Evolutionary conservation across 768 basidiomycete genomes (phyloP).

Genomic region (Pleurotus salmoneostramineus): DNA sequence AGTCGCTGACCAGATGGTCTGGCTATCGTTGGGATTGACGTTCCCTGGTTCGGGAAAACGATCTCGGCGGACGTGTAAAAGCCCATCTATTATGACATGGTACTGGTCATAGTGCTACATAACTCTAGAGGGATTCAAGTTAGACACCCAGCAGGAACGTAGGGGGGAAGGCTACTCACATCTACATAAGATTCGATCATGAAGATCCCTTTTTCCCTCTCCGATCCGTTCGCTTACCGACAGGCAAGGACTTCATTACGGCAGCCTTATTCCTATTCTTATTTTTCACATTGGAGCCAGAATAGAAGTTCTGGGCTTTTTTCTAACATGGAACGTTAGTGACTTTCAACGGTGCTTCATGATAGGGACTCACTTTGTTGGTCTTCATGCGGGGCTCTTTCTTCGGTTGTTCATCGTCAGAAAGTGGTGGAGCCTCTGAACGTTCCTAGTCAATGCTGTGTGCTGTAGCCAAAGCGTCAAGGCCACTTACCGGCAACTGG

Average conservation of each 20-base stretch:
- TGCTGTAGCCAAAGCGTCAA: not conserved
- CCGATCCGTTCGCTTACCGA: slow-evolving; percentile 37
- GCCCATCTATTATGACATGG: too few relatives aligned
- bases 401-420: slow-evolving; percentile 25
- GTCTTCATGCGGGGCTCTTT: slow-evolving; percentile 89
- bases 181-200: not conserved
- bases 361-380: slow-evolving; percentile 60
- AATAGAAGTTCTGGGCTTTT: slow-evolving; percentile 89
- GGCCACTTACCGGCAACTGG: slow-evolving; percentile 3
- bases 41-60: slow-evolving; percentile 10
- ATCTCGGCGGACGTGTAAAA: not conserved
- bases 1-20: not conserved
- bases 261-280: slow-evolving; percentile 69
- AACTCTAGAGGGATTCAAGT: too few relatives aligned
- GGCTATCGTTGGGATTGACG: not conserved
- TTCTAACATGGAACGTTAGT: slow-evolving; percentile 41
- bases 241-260: slow-evolving; percentile 52
- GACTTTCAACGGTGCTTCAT: slow-evolving; percentile 3
- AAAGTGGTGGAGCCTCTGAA: slow-evolving; percentile 28
- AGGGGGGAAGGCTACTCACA: not conserved
- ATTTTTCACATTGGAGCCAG: slow-evolving; percentile 81
- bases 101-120: too few relatives aligned
- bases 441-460: not conserved
- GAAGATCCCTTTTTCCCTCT: slow-evolving; percentile 26
- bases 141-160: not conserved